phyloP scores from a whole-genome alignment of 192 early-diverging fungal species.

The Geosiphon pyriformis region DNA sequence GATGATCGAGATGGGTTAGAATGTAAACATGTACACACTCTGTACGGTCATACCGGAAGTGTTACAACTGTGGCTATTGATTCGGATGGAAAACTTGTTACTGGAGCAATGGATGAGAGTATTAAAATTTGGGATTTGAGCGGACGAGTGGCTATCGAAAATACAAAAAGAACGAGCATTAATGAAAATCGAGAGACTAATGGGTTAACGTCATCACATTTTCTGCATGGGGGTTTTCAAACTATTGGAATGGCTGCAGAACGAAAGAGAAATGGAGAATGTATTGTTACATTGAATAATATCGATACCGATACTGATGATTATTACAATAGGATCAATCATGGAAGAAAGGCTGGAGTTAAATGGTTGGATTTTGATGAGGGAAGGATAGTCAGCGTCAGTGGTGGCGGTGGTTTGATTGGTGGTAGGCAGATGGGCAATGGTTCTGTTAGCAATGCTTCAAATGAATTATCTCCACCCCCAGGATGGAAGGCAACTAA shows the following conservation, averaged over 20 bases:
- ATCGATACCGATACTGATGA: neutral
- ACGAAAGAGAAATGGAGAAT: conserved; percentile 9
- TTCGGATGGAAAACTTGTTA: conserved; percentile 29
- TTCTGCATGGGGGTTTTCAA: neutral
- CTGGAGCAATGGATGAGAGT: conserved; percentile 39
- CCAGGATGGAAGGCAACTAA: conserved; percentile 11
- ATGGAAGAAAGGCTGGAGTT: neutral
- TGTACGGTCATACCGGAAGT: conserved; percentile 42
- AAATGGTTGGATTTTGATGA: conserved; percentile 21
- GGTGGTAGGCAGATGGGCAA: too few species aligned
- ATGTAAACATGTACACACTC: conserved; percentile 32
- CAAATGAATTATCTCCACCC: neutral
- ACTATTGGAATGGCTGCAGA: conserved; percentile 1
- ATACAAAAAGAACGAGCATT: neutral
- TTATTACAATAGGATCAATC: too few species aligned
- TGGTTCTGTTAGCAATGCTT: too few species aligned
- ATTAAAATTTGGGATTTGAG: conserved; percentile 47
- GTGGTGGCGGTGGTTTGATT: neutral
- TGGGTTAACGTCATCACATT: neutral
- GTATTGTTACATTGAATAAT: conserved; percentile 13
- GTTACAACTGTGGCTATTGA: conserved; percentile 47
- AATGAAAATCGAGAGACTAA: neutral
- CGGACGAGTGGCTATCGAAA: neutral
- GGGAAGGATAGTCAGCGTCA: conserved; percentile 13
- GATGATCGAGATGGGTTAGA: conserved; percentile 8